Percentiles rank a stretch among this genome's conserved stretches.
These are phyloP conservation scores for Termitomyces sp. DNA, from an alignment of 768 basidiomycete species.

Conservation along the genomic window DNA sequence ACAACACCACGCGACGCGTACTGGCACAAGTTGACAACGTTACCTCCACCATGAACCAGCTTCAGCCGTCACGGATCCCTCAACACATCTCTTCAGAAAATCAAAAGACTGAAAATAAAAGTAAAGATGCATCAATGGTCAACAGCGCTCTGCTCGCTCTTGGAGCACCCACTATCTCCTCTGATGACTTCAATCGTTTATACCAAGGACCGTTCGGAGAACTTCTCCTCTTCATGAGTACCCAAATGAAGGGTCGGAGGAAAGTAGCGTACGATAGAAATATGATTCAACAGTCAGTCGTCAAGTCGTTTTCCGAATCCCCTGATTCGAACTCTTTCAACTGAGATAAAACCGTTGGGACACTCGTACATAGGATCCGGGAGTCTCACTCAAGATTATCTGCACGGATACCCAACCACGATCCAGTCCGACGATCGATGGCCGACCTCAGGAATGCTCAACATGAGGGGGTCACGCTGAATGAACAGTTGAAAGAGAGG, in stretches of 20 bases:
- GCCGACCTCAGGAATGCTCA: not conserved
- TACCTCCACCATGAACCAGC: not conserved
- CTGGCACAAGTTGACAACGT: not conserved
- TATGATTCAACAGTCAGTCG: constrained; percentile 12
- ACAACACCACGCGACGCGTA: not conserved
- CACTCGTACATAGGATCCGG: constrained; percentile 1
- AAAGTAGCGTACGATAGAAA: constrained; percentile 10
- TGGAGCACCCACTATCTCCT: constrained; percentile 12
- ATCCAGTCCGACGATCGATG: constrained; percentile 2
- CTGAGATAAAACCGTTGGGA: constrained; percentile 3
- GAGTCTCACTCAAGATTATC: constrained; percentile 7
- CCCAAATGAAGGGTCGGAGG: constrained; percentile 15
- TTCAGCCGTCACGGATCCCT: constrained; percentile 8
- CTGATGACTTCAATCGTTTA: constrained; percentile 15
- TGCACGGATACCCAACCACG: not conserved
- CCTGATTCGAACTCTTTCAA: not conserved
- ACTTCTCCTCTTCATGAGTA: constrained; percentile 13
- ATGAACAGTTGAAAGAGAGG: constrained; percentile 10
- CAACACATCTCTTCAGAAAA: not conserved
- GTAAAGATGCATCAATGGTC: constrained; percentile 3
- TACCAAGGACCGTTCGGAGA: constrained; percentile 15
- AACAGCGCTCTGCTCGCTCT: constrained; percentile 5
- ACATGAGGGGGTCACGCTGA: not conserved
- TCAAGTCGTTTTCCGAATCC: not conserved
- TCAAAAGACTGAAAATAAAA: not conserved